Conservation (phyloP, 345 rosid species). For the Syzygium aromaticum region DNA sequence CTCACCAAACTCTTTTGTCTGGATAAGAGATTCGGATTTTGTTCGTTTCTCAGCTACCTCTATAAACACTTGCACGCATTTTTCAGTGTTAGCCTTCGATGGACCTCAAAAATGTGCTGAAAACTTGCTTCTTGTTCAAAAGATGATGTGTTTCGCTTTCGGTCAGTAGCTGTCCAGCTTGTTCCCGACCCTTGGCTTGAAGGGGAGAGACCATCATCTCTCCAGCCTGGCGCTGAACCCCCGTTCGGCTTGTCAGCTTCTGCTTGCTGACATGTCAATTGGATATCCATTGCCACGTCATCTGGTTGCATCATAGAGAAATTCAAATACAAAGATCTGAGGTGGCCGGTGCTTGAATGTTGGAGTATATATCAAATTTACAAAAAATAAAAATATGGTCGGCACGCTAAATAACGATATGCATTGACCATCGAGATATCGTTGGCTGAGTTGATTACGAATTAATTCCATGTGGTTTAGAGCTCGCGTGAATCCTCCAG, state of each 20-base stretch:
- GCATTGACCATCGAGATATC: neutral
- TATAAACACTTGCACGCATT: neutral
- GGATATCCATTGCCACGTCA: neutral
- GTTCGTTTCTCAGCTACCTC: too few relatives aligned
- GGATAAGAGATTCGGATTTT: too few relatives aligned
- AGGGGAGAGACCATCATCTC: neutral
- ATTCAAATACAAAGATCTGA: neutral
- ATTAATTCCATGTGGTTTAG: neutral
- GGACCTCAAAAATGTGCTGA: neutral
- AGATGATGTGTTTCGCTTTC: neutral
- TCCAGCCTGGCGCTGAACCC: neutral
- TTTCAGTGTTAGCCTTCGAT: neutral
- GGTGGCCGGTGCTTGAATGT: neutral
- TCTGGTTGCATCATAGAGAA: neutral
- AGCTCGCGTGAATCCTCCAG: neutral
- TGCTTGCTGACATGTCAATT: neutral
- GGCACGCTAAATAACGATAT: too few relatives aligned
- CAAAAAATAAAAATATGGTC: neutral
- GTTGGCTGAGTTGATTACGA: neutral
- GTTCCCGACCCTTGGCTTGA: neutral
- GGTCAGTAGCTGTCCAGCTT: neutral
- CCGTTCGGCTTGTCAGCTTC: neutral
- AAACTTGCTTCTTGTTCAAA: neutral
- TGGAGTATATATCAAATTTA: too few relatives aligned
- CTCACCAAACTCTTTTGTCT: accelerated